Base-by-base conservation (phyloP, 2,329 filamentous ascomycete genomes). In the Cyphellophora europaea region DNA sequence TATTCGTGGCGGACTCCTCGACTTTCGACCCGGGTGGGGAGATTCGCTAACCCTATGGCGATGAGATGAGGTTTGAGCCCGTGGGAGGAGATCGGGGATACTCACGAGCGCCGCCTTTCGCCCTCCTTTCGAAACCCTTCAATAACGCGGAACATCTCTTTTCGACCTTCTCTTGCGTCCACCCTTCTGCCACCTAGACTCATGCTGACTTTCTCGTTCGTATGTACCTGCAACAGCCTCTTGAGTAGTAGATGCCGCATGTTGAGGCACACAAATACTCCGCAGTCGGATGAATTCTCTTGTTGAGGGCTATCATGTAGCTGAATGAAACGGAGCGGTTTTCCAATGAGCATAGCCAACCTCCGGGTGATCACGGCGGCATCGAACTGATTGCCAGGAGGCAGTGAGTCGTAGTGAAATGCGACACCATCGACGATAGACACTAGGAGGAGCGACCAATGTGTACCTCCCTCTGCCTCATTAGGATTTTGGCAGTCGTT, bases 181-280 rank as follows among this genome's bases (percentile, higher is more conserved):
- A 96, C 79, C 52, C 81, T 73, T 55, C 86, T 87, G 15, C 83
- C 84, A 4, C 74, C 77, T 73, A 96, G 82, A 53, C 83, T 91
- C 91, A 98, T 96, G 43, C 79, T 88, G 10, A 96, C 82, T 62
- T 93, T 94, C 57, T 89, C 78, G 43, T 76, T 74, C 3, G 82
- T 79, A 53, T 86, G 82, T 6, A 84, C 86, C 47, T 72, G 75
- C 38, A 98, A 65, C 15, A 98, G 67, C 38, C 84, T 71, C 60
- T 87, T 88, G 33, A 95, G 68, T 12, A 98, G 71, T n/a, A 98
- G 64, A 61, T 95, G 83, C 32, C 87, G 78, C 88, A 98, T 98
- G 43, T 89, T 72, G 46, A 96, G 74, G 58, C 91, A 96, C 3
- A 98, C 91, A 57, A 88, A 96, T 1, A 98, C 85, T 12, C 91